Evolutionary conservation across 495 filamentous ascomycete species (phyloP).

Genomic region (Mytilinidion resinicola): DNA sequence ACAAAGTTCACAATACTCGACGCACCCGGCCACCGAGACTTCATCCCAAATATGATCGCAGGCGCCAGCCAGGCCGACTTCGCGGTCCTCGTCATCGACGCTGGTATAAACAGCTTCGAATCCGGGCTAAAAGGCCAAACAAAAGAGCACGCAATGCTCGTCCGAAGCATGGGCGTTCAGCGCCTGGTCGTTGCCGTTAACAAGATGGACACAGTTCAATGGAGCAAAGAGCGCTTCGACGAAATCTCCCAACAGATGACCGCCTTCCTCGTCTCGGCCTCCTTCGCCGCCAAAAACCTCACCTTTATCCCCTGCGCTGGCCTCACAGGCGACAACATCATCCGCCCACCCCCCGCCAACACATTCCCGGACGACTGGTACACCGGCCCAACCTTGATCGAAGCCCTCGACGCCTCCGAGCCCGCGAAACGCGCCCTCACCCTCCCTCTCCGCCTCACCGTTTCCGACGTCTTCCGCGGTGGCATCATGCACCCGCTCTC

Average conservation of each 20-base stretch:
- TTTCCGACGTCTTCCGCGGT: constrained; percentile 77
- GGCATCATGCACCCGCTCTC: constrained; percentile 66
- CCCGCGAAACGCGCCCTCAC: constrained; percentile 62
- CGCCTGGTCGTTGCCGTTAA: constrained; percentile 86
- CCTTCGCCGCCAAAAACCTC: constrained; percentile 72
- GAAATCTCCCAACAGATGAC: constrained; percentile 80
- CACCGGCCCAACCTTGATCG: constrained; percentile 65
- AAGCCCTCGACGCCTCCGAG: constrained; percentile 75
- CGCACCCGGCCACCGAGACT: constrained; percentile 89
- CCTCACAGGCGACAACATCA: constrained; percentile 79
- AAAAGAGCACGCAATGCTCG: constrained; percentile 82
- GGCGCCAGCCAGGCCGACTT: constrained; percentile 95
- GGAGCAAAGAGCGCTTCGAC: constrained; percentile 73
- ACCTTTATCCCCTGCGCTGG: constrained; percentile 86
- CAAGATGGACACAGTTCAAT: constrained; percentile 80
- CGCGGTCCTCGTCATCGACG: constrained; percentile 89
- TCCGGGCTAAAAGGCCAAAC: constrained; percentile 91
- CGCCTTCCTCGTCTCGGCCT: constrained; percentile 72
- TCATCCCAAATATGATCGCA: constrained; percentile 98
- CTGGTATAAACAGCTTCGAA: constrained; percentile 81
- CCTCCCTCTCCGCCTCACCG: constrained; percentile 77
- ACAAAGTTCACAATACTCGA: constrained; percentile 91
- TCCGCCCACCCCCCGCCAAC: constrained; percentile 50
- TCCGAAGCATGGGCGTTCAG: constrained; percentile 87
- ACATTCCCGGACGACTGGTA: constrained; percentile 63